Percentiles rank a stretch among this genome's conserved stretches.
Conservation (phyloP, 768 basidiomycete genomes). For the Rhizopogon roseolus region DNA sequence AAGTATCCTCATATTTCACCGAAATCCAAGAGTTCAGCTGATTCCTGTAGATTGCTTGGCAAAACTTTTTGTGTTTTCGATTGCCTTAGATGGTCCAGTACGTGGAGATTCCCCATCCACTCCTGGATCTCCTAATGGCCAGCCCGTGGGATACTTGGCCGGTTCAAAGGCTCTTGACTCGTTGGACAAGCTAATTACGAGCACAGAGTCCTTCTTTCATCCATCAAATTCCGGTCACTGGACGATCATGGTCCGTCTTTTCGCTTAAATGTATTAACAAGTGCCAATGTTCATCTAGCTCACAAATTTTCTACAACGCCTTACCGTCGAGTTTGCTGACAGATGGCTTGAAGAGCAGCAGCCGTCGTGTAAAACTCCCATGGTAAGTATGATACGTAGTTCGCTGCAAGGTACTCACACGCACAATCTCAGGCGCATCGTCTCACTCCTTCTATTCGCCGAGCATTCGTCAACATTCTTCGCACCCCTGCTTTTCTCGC, state of each 20-base stretch:
- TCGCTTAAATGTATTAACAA: neutral
- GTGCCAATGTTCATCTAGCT: conserved; percentile 37
- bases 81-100: conserved; percentile 73
- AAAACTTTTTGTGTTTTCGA: conserved; percentile 83
- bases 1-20: neutral
- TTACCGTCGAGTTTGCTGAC: conserved; percentile 73
- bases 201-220: conserved; percentile 93
- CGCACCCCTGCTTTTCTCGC: conserved; percentile 85
- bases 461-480: conserved; percentile 74
- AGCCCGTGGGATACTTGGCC: conserved; percentile 56
- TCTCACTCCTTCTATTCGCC: conserved; percentile 75
- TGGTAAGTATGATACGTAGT: conserved; percentile 30
- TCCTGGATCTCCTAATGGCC: conserved; percentile 41
- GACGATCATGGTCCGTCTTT: conserved; percentile 39
- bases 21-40: neutral
- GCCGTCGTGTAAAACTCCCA: conserved; percentile 73
- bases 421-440: conserved; percentile 51
- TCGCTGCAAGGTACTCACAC: neutral
- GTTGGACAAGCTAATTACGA: conserved; percentile 82
- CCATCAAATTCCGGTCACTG: conserved; percentile 89
- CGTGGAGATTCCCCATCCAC: conserved; percentile 41
- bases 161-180: conserved; percentile 89
- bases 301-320: conserved; percentile 76
- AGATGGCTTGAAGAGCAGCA: conserved; percentile 78
- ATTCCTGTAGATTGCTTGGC: conserved; percentile 63